Conservation (phyloP, 2,329 filamentous ascomycete species). For the Diaporthe helianthi region DNA sequence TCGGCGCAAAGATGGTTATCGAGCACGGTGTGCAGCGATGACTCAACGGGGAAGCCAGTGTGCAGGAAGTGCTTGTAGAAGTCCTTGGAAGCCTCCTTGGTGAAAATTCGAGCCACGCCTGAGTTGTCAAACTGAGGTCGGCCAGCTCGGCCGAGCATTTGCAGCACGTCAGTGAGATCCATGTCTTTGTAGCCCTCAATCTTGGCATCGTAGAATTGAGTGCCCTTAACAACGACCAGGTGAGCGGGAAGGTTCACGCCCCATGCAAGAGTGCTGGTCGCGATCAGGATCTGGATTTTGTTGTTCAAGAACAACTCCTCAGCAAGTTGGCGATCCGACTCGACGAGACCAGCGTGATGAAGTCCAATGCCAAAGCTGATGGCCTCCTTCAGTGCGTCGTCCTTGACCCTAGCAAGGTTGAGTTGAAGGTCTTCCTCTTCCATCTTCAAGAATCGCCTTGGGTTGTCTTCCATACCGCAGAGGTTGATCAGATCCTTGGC, state of each 20-base stretch:
- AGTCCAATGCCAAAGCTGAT: conserved; percentile 96
- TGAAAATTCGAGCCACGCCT: conserved; percentile 96
- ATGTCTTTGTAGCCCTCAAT: conserved; percentile 98
- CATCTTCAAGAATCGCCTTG: conserved; percentile 90
- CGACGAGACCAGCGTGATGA: conserved; percentile 95
- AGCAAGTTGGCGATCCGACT: conserved; percentile 87
- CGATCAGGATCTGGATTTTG: conserved; percentile 96
- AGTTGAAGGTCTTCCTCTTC: conserved; percentile 91
- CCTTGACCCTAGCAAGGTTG: conserved; percentile 89
- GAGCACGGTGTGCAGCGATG: conserved; percentile 91
- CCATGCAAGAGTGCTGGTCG: conserved; percentile 96
- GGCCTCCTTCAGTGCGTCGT: conserved; percentile 91
- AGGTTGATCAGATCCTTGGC: conserved; percentile 97
- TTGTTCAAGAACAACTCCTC: conserved; percentile 97
- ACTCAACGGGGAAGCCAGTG: conserved; percentile 97
- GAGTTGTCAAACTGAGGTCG: conserved; percentile 96
- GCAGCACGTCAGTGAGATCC: conserved; percentile 96
- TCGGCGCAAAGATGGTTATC: conserved; percentile 98
- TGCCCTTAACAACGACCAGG: conserved; percentile 96
- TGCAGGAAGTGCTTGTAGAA: conserved; percentile 99
- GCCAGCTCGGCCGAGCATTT: conserved; percentile 96
- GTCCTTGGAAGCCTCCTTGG: conserved; percentile 95
- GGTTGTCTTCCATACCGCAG: conserved; percentile 98
- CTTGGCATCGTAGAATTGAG: conserved; percentile 97
- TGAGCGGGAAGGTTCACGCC: conserved; percentile 97